Base-by-base conservation (phyloP, 1,284 basidiomycete genomes). In the Trametes versicolor region DNA sequence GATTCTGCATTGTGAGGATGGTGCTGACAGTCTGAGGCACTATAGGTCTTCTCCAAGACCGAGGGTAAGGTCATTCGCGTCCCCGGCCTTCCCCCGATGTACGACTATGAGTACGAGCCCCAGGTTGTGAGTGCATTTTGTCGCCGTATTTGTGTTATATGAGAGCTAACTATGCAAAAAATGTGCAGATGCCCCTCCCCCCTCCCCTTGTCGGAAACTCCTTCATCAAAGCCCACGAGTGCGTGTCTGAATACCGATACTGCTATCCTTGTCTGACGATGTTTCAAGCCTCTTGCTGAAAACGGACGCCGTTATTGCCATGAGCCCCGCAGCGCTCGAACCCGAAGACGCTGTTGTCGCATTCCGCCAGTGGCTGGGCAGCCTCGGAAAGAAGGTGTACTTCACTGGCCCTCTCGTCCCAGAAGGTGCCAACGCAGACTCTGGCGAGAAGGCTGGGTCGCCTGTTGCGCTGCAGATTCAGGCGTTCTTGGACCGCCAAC, bases 81-180 rank as follows among this genome's bases (percentile, higher is more conserved):
- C 13, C 71, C 72, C 0, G 70, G 71, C 1, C 48, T 73, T 41
- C 69, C 72, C 13, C 64, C 68, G 0, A 72, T 73, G 65, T 71
- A 73, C 56, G 69, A 73, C 43, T 62, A 72, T 37, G 73, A 74
- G 54, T 56, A 62, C 25, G 21, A 62, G 10, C 70, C 73, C 8
- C 72, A 74, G 43, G 55, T 67, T 0, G 71, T 73, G 32, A 54
- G 71, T 57, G 1, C 15, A n/a, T 13, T 19, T n/a, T 12, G 43
- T 25, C 32, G 15, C 51, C 2, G 34, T 23, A 13, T n/a, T n/a
- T 23, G n/a, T 32, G 29, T 65, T 68, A 23, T n/a, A 3, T 2
- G 2, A 8, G n/a, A 21, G 45, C 45, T n/a, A n/a, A n/a, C n/a
- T n/a, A n/a, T n/a, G n/a, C n/a, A n/a, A n/a, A n/a, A n/a, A 9